Conservation (phyloP, 2,329 filamentous ascomycete species). For the Myriosclerotinia scirpicola region DNA sequence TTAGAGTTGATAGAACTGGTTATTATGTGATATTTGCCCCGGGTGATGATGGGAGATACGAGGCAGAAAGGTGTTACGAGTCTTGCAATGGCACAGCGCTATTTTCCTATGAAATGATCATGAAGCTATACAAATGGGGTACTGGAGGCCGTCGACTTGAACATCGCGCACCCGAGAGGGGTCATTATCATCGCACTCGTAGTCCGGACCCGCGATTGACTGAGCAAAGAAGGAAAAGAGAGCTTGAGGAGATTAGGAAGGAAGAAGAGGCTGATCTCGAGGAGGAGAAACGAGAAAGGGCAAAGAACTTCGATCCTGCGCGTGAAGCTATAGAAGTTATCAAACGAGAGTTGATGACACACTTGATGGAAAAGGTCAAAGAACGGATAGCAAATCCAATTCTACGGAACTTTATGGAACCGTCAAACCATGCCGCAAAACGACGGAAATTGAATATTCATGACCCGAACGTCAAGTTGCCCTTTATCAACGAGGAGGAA, state of each 20-base stretch:
- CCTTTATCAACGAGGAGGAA: conserved; percentile 57
- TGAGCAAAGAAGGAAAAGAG: conserved; percentile 59
- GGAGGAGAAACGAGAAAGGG: conserved; percentile 84
- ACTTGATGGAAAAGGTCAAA: conserved; percentile 85
- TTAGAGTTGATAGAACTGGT: conserved; percentile 79
- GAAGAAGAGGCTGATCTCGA: conserved; percentile 83
- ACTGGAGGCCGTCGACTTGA: conserved; percentile 31
- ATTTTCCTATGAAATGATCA: conserved; percentile 90
- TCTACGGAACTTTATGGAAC: conserved; percentile 79
- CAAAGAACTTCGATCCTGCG: conserved; percentile 88
- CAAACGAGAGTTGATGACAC: conserved; percentile 77
- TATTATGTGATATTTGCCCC: conserved; percentile 93
- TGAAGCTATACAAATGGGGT: conserved; percentile 66
- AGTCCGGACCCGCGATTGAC: conserved; percentile 45
- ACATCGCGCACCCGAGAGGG: conserved; percentile 26
- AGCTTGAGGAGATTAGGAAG: conserved; percentile 63
- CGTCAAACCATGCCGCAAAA: conserved; percentile 75
- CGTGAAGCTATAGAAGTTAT: conserved; percentile 77
- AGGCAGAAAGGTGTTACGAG: conserved; percentile 77
- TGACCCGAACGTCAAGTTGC: conserved; percentile 62
- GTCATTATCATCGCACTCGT: conserved; percentile 44
- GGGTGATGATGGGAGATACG: conserved; percentile 70
- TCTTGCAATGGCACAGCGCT: conserved; percentile 78
- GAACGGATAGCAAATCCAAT: conserved; percentile 80
- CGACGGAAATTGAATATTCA: conserved; percentile 76